These are phyloP conservation scores for Leccinum subtestaceum DNA, from an alignment of 768 basidiomycete species.

Conservation along the genomic window DNA sequence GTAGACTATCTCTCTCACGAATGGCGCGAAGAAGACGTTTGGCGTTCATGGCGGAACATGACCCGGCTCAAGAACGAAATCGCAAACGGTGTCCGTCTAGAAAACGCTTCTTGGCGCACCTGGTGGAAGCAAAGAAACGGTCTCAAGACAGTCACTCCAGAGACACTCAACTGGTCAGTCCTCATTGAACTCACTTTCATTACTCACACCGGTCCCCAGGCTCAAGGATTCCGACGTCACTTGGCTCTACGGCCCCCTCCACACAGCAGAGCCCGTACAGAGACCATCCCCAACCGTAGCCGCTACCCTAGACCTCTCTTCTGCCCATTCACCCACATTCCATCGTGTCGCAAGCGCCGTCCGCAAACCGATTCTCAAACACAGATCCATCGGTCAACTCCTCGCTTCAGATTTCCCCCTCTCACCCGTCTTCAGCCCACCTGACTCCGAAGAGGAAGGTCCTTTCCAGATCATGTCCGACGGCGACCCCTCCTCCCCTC, in stretches of 20 bases:
- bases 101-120: conserved; percentile 98
- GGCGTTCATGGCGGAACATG: conserved; percentile 98
- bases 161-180: conserved; percentile 95
- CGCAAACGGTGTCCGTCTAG: conserved; percentile 88
- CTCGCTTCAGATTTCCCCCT: conserved; percentile 71
- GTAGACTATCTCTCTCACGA: conserved; percentile 98
- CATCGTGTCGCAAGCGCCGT: conserved; percentile 23
- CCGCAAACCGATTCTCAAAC: conserved; percentile 91
- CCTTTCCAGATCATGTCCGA: conserved; percentile 18
- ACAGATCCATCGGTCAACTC: conserved; percentile 87
- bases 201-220: conserved; percentile 47
- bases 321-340: conserved; percentile 29
- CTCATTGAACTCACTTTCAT: not conserved
- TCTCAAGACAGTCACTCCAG: conserved; percentile 90
- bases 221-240: conserved; percentile 99
- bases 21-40: conserved; percentile 98
- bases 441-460: conserved; percentile 52
- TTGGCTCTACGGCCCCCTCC: conserved; percentile 96
- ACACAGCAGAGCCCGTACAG: conserved; percentile 81
- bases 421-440: conserved; percentile 60
- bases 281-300: conserved; percentile 37
- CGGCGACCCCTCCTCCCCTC: conserved; percentile 11
- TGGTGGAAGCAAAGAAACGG: conserved; percentile 99
- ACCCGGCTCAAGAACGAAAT: conserved; percentile 98
- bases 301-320: conserved; percentile 38